Conservation (phyloP, 108 stramenopile species). For the Skeletonema menzelii region DNA sequence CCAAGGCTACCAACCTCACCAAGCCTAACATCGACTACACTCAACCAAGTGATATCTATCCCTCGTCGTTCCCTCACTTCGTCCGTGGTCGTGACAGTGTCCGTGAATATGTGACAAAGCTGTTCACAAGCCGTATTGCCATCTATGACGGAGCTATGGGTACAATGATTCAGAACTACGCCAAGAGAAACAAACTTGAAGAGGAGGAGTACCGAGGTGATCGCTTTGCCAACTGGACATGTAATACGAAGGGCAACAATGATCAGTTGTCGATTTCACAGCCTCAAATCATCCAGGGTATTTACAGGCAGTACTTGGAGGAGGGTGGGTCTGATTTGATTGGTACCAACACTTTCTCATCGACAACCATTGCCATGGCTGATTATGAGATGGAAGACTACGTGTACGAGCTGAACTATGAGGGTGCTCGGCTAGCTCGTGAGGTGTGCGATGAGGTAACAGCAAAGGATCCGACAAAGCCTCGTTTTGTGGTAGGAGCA, state of each 20-base stretch:
- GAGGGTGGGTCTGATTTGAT: constrained; percentile 92
- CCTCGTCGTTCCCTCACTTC: constrained; percentile 86
- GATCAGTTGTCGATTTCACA: constrained; percentile 96
- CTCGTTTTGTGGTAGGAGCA: constrained; percentile 97
- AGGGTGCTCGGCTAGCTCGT: constrained; percentile 90
- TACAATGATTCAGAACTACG: constrained; percentile 99
- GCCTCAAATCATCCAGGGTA: constrained; percentile 93
- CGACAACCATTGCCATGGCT: constrained; percentile 98
- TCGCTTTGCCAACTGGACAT: constrained; percentile 91
- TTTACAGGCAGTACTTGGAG: constrained; percentile 93
- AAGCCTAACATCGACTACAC: constrained; percentile 69
- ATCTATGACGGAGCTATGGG: constrained; percentile 99
- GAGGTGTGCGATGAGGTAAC: constrained; percentile 97
- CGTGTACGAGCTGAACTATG: constrained; percentile 96
- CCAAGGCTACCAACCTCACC: constrained; percentile 61
- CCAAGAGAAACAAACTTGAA: constrained; percentile 89
- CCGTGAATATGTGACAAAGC: constrained; percentile 84
- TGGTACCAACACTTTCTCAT: constrained; percentile 98
- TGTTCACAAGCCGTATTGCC: constrained; percentile 86
- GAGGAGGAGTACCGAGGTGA: constrained; percentile 98
- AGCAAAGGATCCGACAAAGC: constrained; percentile 91
- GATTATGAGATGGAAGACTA: constrained; percentile 97
- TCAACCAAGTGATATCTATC: constrained; percentile 64
- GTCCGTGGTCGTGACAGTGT: constrained; percentile 93
- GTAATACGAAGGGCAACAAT: constrained; percentile 97